A percentile compares a stretch with the other conserved stretches of the same genome.
These are phyloP conservation scores for Berberis thunbergii DNA, from an alignment of 164 flowering plant genomes.

Conservation along the genomic window DNA sequence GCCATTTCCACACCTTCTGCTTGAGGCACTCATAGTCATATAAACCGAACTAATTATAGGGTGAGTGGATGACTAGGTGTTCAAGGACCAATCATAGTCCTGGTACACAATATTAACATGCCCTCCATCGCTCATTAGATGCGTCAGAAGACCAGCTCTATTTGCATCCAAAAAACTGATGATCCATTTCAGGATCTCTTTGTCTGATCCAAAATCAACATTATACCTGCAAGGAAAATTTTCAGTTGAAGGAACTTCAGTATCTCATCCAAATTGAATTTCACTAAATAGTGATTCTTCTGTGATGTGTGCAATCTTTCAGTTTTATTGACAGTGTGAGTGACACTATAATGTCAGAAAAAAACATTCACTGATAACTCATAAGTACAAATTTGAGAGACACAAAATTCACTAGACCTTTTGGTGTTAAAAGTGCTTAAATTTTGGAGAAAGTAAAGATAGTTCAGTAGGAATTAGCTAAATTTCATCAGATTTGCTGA, in stretches of 20 bases:
- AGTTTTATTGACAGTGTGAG: too few species aligned
- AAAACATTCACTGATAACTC: too few species aligned
- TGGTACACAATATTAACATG: conserved; percentile 49
- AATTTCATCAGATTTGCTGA: too few species aligned
- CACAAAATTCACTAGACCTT: too few species aligned
- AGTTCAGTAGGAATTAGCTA: too few species aligned
- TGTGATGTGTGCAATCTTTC: too few species aligned
- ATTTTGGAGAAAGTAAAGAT: too few species aligned
- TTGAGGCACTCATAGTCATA: neutral
- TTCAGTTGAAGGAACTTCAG: neutral
- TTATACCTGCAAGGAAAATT: conserved; percentile 44
- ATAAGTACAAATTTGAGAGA: too few species aligned
- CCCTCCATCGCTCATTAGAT: conserved; percentile 72
- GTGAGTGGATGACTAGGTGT: conserved; percentile 20
- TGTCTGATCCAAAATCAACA: conserved; percentile 70
- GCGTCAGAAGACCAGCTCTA: conserved; percentile 77
- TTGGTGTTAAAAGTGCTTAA: too few species aligned
- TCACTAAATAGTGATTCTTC: too few species aligned
- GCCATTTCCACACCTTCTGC: neutral
- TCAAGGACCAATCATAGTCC: conserved; percentile 77
- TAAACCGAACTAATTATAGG: neutral
- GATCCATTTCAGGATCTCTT: conserved; percentile 64
- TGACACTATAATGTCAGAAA: too few species aligned
- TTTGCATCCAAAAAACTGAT: conserved; percentile 65
- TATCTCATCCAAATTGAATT: too few species aligned